These are phyloP conservation scores for Fraxinus cuspidata DNA, from an alignment of 257 asterid genomes.

Conservation along the genomic window DNA sequence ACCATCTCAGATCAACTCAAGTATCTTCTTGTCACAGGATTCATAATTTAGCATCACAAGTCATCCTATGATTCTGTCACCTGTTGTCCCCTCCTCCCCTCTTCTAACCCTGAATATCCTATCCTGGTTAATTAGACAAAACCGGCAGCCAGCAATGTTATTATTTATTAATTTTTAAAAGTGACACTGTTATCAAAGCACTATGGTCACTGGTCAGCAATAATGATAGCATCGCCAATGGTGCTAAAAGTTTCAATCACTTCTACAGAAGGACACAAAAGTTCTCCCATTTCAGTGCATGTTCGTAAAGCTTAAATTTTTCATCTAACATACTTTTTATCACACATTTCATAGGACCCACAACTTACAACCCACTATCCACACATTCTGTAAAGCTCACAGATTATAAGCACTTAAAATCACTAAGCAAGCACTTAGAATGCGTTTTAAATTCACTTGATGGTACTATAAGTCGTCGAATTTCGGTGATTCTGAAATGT, in stretches of 20 bases:
- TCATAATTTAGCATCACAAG: neutral
- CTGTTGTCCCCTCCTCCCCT: neutral
- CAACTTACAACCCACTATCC: too few species aligned
- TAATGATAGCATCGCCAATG: neutral
- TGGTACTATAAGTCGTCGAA: neutral
- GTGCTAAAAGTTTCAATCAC: neutral
- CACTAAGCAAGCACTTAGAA: neutral
- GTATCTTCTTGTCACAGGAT: constrained; percentile 7
- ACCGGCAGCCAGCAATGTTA: neutral
- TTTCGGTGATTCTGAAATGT: neutral
- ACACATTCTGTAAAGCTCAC: too few species aligned
- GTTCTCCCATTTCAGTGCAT: neutral
- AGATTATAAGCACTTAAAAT: too few species aligned
- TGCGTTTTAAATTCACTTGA: neutral
- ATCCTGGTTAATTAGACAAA: neutral
- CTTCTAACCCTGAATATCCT: neutral
- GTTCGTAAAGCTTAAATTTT: too few species aligned
- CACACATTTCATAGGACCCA: too few species aligned
- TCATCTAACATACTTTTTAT: too few species aligned
- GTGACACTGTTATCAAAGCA: neutral
- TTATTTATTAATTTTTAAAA: neutral
- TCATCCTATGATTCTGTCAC: neutral
- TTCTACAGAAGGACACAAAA: neutral
- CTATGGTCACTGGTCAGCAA: constrained; percentile 15
- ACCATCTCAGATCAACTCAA: constrained; percentile 7